Evolutionary conservation across 805 yeast species (phyloP), one percentile per base, ranked within the genome.

Genomic region (Candida sithepensis): DNA sequence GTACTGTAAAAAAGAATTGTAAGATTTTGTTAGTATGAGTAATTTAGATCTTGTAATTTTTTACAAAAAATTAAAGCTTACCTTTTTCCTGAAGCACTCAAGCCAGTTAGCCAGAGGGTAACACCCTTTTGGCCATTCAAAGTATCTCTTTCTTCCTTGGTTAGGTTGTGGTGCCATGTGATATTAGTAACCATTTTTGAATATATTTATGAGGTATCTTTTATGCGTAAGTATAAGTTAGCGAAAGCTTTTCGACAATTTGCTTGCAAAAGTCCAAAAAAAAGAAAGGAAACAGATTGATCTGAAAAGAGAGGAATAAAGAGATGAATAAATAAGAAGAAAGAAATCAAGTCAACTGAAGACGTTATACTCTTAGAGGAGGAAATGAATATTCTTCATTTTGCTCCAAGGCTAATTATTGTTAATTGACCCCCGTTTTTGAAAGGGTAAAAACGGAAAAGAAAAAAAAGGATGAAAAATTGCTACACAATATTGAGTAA

Each of bases 91-190:
- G 96, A 85, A 9, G 97, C 98, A 55, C 96, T 86, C 52, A 92
- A 75, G 4, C 98, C 98, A 13, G 98, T 92, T 58, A 92, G 76
- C 98, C 98, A 92, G 40, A 92, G 74, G 20, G 98, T 92, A 48
- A 86, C 84, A 42, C 98, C 98, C 43, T 77, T 75, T 71, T 91
- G 97, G 49, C 83, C 82, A 51, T 88, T 80, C 47, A 87, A 70
- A 24, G 65, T 69, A 42, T 79, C 70, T 61, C 98, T 86, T 71
- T 92, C 96, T 19, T 75, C 82, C 67, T 85, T 89, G 20, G 94
- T 83, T 58, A 92, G 73, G 63, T 94, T 92, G 57, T 81, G 82
- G 72, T 92, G 97, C 97, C 98, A 92, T 55, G 97, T 90, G 67
- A 92, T 89, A 65, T 92, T 92, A 38, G 96, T 84, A 55, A 97